Percentiles rank a stretch among this genome's conserved stretches.
Evolutionary conservation across 2,329 filamentous ascomycete genomes (phyloP).

Genomic region (Monosporascus sp.): DNA sequence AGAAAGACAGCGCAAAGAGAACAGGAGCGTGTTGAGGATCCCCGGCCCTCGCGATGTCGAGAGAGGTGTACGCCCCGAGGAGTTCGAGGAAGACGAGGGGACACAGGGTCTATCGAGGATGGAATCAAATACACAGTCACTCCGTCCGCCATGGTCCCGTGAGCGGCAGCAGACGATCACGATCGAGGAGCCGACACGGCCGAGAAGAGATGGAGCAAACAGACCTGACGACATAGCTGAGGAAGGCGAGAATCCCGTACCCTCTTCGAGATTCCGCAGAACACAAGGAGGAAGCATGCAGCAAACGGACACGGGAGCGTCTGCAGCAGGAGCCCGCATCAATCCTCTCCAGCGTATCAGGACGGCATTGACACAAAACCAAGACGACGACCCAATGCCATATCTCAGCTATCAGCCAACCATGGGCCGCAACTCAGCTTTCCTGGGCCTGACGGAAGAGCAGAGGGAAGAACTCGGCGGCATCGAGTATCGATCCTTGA

Average conservation of each 20-base stretch:
- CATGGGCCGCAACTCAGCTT: slow-evolving; percentile 87
- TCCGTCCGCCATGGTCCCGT: slow-evolving; percentile 14
- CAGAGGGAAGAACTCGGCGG: slow-evolving; percentile 93
- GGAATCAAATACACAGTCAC: slow-evolving; percentile 3
- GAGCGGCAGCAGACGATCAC: slow-evolving; percentile 55
- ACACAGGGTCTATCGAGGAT: not conserved
- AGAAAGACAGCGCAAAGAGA: slow-evolving; percentile 72
- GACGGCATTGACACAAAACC: slow-evolving; percentile 49
- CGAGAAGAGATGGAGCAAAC: slow-evolving; percentile 23
- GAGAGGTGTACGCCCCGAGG: slow-evolving; percentile 65
- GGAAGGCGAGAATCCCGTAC: slow-evolving; percentile 36
- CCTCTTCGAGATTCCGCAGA: slow-evolving; percentile 40
- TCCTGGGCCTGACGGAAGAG: slow-evolving; percentile 80
- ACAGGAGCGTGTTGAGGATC: slow-evolving; percentile 75
- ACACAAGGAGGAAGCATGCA: slow-evolving; percentile 33
- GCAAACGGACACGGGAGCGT: slow-evolving; percentile 31
- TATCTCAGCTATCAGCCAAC: slow-evolving; percentile 95
- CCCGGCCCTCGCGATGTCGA: slow-evolving; percentile 90
- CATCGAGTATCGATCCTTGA: slow-evolving; percentile 90
- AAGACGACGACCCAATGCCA: slow-evolving; percentile 59
- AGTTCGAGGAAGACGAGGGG: slow-evolving; percentile 35
- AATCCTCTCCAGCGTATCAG: slow-evolving; percentile 50
- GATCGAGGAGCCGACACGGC: slow-evolving; percentile 59
- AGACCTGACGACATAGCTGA: slow-evolving; percentile 34
- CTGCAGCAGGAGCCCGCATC: slow-evolving; percentile 6